These are phyloP conservation scores for Dendrocalamus latiflorus DNA, from an alignment of 202 grass and related monocot species.

Conservation along the genomic window DNA sequence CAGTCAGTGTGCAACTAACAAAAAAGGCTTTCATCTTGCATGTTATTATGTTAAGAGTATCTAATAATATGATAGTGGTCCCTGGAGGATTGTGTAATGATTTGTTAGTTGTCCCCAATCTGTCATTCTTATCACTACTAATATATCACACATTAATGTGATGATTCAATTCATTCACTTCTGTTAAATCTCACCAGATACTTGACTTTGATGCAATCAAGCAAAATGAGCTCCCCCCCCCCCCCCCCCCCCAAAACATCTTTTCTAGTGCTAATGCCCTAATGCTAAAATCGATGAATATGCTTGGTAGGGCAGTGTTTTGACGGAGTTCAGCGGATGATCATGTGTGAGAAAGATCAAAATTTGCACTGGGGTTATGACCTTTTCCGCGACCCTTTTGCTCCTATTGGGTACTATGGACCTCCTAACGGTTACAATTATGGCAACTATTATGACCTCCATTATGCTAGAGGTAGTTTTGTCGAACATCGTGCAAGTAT, in stretches of 20 bases:
- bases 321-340: constrained; percentile 42
- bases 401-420: constrained; percentile 49
- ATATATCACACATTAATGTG: constrained; percentile 5
- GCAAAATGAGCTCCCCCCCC: neutral
- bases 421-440: constrained; percentile 41
- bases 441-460: constrained; percentile 44
- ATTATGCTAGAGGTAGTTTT: constrained; percentile 58
- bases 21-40: constrained; percentile 8
- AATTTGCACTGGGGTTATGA: constrained; percentile 64
- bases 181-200: neutral
- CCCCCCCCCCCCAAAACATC: neutral
- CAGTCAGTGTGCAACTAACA: constrained; percentile 2
- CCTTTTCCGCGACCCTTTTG: constrained; percentile 65
- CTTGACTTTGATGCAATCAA: neutral
- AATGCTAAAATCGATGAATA: constrained; percentile 20
- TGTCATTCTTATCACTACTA: neutral
- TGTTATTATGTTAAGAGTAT: constrained; percentile 11
- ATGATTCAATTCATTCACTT: neutral
- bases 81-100: neutral
- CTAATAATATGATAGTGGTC: constrained; percentile 16
- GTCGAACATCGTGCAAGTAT: constrained; percentile 22
- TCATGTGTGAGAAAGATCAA: constrained; percentile 73
- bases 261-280: neutral
- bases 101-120: constrained; percentile 8
- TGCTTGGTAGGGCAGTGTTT: constrained; percentile 21